Evolutionary conservation across 2,329 filamentous ascomycete genomes (phyloP).

Genomic region (Talaromyces pinophilus): DNA sequence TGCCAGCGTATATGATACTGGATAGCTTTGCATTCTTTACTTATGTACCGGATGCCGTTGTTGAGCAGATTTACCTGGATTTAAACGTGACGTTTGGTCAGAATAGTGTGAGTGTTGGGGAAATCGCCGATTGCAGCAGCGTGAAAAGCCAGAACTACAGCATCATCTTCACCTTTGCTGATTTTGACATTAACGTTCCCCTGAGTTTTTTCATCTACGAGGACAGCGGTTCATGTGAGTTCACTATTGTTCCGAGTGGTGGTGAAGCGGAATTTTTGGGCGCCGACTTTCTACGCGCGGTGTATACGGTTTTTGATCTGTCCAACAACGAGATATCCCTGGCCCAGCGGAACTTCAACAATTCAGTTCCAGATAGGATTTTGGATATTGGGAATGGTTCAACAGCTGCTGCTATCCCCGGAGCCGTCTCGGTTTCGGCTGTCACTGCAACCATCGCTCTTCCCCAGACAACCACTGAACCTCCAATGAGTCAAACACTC

Average conservation of each 20-base stretch:
- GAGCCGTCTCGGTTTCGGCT: neutral
- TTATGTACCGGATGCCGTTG: neutral
- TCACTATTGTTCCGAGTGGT: neutral
- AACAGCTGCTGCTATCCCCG: neutral
- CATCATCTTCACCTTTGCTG: neutral
- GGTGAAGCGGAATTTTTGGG: slow-evolving; percentile 58
- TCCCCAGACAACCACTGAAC: neutral
- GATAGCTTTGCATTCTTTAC: neutral
- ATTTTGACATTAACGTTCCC: neutral
- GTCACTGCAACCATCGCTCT: neutral
- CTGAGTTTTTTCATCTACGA: neutral
- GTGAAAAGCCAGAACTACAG: neutral
- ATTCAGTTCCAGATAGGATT: neutral
- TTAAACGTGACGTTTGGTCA: neutral
- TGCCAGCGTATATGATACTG: neutral
- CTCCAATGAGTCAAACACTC: neutral
- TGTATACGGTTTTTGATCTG: slow-evolving; percentile 72
- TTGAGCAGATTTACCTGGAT: neutral
- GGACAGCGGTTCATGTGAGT: neutral
- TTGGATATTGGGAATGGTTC: slow-evolving; percentile 3
- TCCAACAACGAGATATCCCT: slow-evolving; percentile 68
- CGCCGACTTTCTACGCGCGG: slow-evolving; percentile 70
- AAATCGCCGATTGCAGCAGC: neutral
- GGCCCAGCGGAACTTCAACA: slow-evolving; percentile 64
- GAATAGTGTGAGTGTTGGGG: neutral